These are phyloP conservation scores for Dendrobium catenatum DNA, from an alignment of 106 monocot species.

Conservation along the genomic window DNA sequence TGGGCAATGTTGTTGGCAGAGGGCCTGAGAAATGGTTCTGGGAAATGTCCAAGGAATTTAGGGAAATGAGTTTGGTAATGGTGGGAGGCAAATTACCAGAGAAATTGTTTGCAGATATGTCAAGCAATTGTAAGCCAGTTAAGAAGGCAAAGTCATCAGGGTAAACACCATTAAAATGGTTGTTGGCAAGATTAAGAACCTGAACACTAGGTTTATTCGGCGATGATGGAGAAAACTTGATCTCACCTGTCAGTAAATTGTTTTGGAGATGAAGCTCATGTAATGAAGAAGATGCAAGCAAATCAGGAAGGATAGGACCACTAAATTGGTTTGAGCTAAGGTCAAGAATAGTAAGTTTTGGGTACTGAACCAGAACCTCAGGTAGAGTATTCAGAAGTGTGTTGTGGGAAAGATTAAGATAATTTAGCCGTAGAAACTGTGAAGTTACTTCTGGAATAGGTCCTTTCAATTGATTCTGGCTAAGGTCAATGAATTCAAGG, in stretches of 20 bases:
- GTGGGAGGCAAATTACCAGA: conserved; percentile 60
- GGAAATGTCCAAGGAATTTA: conserved; percentile 74
- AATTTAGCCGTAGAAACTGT: conserved; percentile 71
- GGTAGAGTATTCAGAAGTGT: conserved; percentile 38
- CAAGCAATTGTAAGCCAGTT: conserved; percentile 47
- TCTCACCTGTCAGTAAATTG: conserved; percentile 52
- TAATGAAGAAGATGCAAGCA: conserved; percentile 54
- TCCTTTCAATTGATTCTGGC: conserved; percentile 67
- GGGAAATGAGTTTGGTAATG: conserved; percentile 42
- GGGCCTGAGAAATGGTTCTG: conserved; percentile 64
- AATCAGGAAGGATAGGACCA: conserved; percentile 37
- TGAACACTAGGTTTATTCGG: conserved; percentile 40
- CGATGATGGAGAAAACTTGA: conserved; percentile 32
- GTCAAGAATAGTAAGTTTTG: conserved; percentile 68
- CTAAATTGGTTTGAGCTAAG: conserved; percentile 61
- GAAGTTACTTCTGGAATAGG: conserved; percentile 59
- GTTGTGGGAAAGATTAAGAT: conserved; percentile 77
- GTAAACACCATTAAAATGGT: conserved; percentile 64
- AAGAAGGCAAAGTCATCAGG: conserved; percentile 55
- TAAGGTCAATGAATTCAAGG: conserved; percentile 79
- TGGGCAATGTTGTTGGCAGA: conserved; percentile 51
- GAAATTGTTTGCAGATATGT: conserved; percentile 71
- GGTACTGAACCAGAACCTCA: conserved; percentile 41
- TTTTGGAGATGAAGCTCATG: conserved; percentile 67
- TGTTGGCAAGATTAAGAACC: conserved; percentile 59